Base-by-base conservation (phyloP, 139 green algal species). In the Chlorokybus atmophyticus region DNA sequence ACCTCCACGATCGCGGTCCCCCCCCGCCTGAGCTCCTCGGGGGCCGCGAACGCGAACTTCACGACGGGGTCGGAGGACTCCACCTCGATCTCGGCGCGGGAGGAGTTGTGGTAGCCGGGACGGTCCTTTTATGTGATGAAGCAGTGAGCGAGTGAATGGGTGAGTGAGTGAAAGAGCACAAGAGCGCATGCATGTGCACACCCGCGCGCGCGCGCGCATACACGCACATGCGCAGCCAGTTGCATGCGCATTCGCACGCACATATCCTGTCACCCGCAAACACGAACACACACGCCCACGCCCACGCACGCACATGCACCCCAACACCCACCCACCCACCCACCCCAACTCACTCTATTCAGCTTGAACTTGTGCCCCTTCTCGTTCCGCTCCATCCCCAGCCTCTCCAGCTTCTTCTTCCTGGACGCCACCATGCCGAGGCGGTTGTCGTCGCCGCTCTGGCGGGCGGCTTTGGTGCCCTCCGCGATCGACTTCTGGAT, bases 371-470 rank as follows among this genome's bases (percentile, higher is more conserved):
- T 55, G 40, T 68, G 66, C 19, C 77, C 77, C 26, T 67, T 58
- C 17, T 47, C 62, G 29, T 69, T 79, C 28, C 59, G 72, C 40
- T 84, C 77, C 56, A 71, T n/a, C 8, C 77, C 77, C 47, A 76
- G 41, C 8, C 74, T 57, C 28, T 67, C 44, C 29, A 80, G 67
- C 8, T 80, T 55, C 59, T 83, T 83, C 52, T 80, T 80, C 42
- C 59, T 54, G 25, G 50, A 66, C 17, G 78, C 78, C 28, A 78
- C 75, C 66, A 78, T 71, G 14, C 52, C 40, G 51, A 84, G 52
- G 63, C 76, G 74, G 55, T 84, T 84, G 62, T 82, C 75, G 32
- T 84, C 75, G 4, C 78, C 78, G 4, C 63, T 48, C 60, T 72
- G 54, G 2, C n/a, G 35, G 30, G 49, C 39, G 19, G 44, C 10